These are phyloP conservation scores for Pelargonium citronellum DNA, from an alignment of 441 rosid genomes.

Conservation along the genomic window DNA sequence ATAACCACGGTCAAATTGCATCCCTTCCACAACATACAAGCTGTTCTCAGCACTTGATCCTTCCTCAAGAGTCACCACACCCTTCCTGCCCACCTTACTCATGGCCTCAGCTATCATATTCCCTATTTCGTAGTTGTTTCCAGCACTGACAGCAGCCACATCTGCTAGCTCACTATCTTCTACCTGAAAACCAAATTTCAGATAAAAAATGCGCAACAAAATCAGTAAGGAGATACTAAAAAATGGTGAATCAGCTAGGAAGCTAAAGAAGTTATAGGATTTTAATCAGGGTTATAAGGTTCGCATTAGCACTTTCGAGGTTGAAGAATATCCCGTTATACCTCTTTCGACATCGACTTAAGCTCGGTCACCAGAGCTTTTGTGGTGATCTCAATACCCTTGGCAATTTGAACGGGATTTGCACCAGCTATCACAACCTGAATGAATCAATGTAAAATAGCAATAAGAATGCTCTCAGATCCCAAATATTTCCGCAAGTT, in stretches of 20 bases:
- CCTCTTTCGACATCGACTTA: slow-evolving; percentile 82
- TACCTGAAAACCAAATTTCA: slow-evolving; percentile 36
- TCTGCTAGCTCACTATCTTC: slow-evolving; percentile 96
- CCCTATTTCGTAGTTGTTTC: slow-evolving; percentile 88
- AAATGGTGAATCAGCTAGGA: neutral
- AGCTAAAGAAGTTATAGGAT: no score
- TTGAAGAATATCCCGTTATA: slow-evolving; percentile 11
- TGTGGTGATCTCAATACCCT: slow-evolving; percentile 87
- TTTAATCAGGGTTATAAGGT: no score
- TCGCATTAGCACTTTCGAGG: no score
- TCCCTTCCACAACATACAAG: slow-evolving; percentile 96
- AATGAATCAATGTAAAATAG: slow-evolving; percentile 3
- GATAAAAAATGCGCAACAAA: no score
- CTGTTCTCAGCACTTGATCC: slow-evolving; percentile 90
- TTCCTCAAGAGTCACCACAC: slow-evolving; percentile 95
- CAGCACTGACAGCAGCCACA: slow-evolving; percentile 98
- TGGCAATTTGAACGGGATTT: slow-evolving; percentile 78
- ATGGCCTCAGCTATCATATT: slow-evolving; percentile 95
- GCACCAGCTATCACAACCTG: slow-evolving; percentile 99
- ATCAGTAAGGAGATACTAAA: no score
- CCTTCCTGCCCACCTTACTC: slow-evolving; percentile 97
- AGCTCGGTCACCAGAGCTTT: slow-evolving; percentile 76
- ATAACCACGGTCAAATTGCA: slow-evolving; percentile 97
- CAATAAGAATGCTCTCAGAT: no score
- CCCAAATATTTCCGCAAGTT: neutral